Percentiles rank a stretch among this genome's conserved stretches.
These are phyloP conservation scores for Elsinoe fawcettii DNA, from an alignment of 2,329 filamentous ascomycete genomes.

Conservation along the genomic window DNA sequence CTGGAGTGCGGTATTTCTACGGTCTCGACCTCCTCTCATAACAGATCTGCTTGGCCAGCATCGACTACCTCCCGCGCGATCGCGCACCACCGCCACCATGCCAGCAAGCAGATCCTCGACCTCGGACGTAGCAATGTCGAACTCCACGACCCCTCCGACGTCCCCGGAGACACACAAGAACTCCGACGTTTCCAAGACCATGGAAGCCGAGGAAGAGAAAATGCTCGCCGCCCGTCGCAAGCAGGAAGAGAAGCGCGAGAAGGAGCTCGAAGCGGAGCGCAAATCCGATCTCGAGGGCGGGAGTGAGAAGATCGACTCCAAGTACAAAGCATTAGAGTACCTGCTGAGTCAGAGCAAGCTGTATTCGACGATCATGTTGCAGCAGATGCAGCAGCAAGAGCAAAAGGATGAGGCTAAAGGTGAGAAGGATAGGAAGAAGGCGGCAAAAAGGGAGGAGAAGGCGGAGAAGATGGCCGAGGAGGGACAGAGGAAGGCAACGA, in stretches of 20 bases:
- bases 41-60: neutral
- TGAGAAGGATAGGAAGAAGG: conserved; percentile 37
- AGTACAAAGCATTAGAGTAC: conserved; percentile 46
- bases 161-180: conserved; percentile 26
- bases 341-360: conserved; percentile 47
- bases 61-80: neutral
- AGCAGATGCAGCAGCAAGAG: conserved; percentile 46
- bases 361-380: conserved; percentile 45
- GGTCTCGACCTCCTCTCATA: too few relatives aligned
- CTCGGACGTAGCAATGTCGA: conserved; percentile 12
- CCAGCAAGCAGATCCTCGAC: neutral
- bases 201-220: conserved; percentile 40
- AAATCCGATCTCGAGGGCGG: conserved; percentile 41
- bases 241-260: conserved; percentile 39
- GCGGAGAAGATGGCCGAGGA: conserved; percentile 41
- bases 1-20: too few relatives aligned
- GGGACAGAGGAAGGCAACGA: conserved; percentile 41
- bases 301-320: conserved; percentile 39
- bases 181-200: conserved; percentile 31
- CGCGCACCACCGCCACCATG: neutral
- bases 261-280: conserved; percentile 37
- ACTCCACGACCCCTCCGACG: conserved; percentile 28
- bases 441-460: conserved; percentile 39
- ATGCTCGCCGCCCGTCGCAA: conserved; percentile 38
- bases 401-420: conserved; percentile 40